Evolutionary conservation across 352 stramenopile genomes (phyloP).

Genomic region (Pythium guiyangense): DNA sequence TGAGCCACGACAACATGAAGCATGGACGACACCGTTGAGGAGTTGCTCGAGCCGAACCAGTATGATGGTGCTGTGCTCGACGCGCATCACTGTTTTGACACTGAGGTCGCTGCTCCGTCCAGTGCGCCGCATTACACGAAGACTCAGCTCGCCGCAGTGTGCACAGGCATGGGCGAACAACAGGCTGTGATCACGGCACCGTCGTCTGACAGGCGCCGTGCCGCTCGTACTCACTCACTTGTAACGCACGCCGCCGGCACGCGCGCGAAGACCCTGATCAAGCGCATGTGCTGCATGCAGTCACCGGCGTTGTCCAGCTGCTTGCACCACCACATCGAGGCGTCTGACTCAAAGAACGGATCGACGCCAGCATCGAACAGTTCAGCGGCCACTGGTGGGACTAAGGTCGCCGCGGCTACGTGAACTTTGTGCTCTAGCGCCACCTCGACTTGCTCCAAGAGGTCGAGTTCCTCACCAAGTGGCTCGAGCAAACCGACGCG

Average conservation of each 20-base stretch:
- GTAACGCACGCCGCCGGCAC: conserved; percentile 73
- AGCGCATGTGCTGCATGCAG: conserved; percentile 93
- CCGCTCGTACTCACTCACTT: conserved; percentile 93
- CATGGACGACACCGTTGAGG: no score
- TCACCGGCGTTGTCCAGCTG: no score
- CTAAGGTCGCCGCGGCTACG: conserved; percentile 91
- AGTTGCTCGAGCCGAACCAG: conserved; percentile 25
- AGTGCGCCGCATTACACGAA: conserved; percentile 85
- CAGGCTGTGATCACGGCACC: conserved; percentile 94
- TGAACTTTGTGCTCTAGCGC: conserved; percentile 73
- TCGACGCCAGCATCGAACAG: conserved; percentile 14
- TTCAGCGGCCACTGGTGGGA: conserved; percentile 26
- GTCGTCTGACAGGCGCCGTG: conserved; percentile 94
- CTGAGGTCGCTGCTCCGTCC: not conserved
- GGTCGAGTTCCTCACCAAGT: conserved; percentile 91
- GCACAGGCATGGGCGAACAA: conserved; percentile 88
- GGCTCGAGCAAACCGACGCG: conserved; percentile 59
- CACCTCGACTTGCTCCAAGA: conserved; percentile 85
- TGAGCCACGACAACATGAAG: no score
- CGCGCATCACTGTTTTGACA: conserved; percentile 18
- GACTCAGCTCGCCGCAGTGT: conserved; percentile 89
- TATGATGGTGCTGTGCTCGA: conserved; percentile 28
- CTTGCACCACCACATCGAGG: conserved; percentile 4
- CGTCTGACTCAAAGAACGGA: conserved; percentile 21
- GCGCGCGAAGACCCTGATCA: conserved; percentile 90